Percentiles rank a stretch among this genome's conserved stretches.
These are phyloP conservation scores for Coemansia sp. DNA, from an alignment of 192 early-diverging fungal species.

Conservation along the genomic window DNA sequence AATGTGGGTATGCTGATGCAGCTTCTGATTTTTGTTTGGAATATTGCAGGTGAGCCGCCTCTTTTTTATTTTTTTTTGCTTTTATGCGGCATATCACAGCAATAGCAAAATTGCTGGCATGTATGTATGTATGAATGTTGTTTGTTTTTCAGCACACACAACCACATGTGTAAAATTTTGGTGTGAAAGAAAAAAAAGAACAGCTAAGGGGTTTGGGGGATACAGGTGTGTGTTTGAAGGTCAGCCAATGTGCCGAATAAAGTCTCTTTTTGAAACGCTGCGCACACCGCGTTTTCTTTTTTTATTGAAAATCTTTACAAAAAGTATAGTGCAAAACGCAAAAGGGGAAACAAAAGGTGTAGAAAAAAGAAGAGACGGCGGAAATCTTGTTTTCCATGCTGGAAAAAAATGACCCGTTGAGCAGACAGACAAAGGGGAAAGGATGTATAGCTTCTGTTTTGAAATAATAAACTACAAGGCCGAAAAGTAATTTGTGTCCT, in stretches of 20 bases:
- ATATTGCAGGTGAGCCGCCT: not conserved
- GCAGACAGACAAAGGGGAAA: not conserved
- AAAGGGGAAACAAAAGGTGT: not conserved
- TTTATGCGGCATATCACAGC: not conserved
- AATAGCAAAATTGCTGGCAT: not conserved
- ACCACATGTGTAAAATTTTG: not conserved
- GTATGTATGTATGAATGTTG: too few species aligned
- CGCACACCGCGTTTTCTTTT: not conserved
- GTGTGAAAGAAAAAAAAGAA: not conserved
- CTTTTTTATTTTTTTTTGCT: not conserved
- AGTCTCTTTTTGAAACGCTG: not conserved
- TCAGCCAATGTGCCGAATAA: not conserved
- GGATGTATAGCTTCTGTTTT: too few species aligned
- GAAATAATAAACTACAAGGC: too few species aligned
- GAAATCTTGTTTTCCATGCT: not conserved
- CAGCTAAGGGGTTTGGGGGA: too few species aligned
- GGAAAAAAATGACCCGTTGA: slow-evolving; percentile 5
- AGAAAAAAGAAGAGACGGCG: slow-evolving; percentile 1
- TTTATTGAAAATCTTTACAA: not conserved
- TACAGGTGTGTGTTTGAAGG: too few species aligned
- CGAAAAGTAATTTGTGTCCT: too few species aligned
- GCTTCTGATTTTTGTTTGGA: not conserved
- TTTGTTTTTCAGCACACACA: not conserved
- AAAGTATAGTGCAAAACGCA: not conserved
- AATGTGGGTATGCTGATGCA: not conserved